Evolutionary conservation across 2,329 filamentous ascomycete genomes (phyloP), one percentile per base, ranked within the genome.

Genomic region (Aspergillus sp.): DNA sequence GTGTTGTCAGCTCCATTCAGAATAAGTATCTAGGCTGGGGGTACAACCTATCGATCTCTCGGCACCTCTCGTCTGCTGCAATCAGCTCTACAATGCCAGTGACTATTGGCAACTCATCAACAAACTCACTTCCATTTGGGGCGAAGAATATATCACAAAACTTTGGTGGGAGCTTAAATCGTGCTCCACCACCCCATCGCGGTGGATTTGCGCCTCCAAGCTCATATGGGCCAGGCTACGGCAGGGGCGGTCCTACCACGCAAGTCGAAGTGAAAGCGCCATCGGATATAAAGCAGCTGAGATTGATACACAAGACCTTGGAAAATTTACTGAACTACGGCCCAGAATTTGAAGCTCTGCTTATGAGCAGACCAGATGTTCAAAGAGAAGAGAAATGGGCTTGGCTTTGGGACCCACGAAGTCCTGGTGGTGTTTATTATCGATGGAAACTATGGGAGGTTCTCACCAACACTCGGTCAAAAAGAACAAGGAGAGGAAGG

Each of bases 401-500:
- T 0, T 98, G 90, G 87, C 74, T 98, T 5, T 98, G 88, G 84
- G 86, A 97, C 63, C 79, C 90, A 13, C 79, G 83, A 52, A 90
- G 83, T 58, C 74, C 77, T 49, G 90, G 82, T 27, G 91, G 86
- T 11, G 79, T 94, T 11, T 98, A 90, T 78, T 97, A 97, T 65
- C 83, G 93, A 35, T 97, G 89, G 86, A 82, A 88, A 36, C 61
- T 97, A 36, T 96, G 90, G 87, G 83, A 93, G 55, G 77, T 91
- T 7, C 73, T 91, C n/a, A 90, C 86, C 1, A 83, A 83, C 5
- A 75, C 76, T 1, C 71, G 76, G 4, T 67, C 59, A 26, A 58
- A 52, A 41, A 58, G 48, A 49, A 57, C 47, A 46, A 57, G 53
- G 36, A 57, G 48, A 35, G 52, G 70, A 4, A 71, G 74, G 52